Percentiles rank a stretch among this genome's conserved stretches.
Evolutionary conservation across 441 rosid species (phyloP).

Genomic region (Adansonia madagascariensis): DNA sequence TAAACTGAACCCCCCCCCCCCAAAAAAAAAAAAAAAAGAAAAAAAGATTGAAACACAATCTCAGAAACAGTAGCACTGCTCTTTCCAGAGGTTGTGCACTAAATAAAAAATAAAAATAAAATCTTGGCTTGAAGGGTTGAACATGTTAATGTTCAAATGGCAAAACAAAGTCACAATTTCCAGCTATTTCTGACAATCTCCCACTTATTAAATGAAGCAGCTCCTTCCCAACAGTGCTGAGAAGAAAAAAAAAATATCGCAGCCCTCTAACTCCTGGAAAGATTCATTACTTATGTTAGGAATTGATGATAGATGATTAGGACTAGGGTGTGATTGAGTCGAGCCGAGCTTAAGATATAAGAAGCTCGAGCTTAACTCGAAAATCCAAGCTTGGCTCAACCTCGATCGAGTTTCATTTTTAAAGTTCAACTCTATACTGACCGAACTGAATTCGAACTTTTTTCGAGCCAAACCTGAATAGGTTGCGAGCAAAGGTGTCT

Average conservation of each 20-base stretch:
- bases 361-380: neutral
- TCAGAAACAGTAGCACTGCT: neutral
- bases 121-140: conserved; percentile 21
- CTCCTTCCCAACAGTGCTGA: conserved; percentile 31
- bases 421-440: no score
- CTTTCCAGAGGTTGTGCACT: neutral
- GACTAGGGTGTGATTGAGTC: neutral
- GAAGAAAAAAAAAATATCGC: conserved; percentile 16
- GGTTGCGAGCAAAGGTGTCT: neutral
- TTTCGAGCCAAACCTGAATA: no score
- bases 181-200: conserved; percentile 4
- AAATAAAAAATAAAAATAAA: neutral
- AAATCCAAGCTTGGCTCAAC: no score
- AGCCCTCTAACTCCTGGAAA: conserved; percentile 29
- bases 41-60: neutral
- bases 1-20: neutral
- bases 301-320: neutral
- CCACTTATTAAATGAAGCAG: conserved; percentile 36
- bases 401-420: no score
- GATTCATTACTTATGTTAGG: neutral
- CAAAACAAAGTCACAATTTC: conserved; percentile 28
- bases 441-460: no score
- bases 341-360: no score
- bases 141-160: conserved; percentile 19
- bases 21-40: neutral